Base-by-base conservation (phyloP, 2,329 filamentous ascomycete genomes). In the Trichoderma koningii region DNA sequence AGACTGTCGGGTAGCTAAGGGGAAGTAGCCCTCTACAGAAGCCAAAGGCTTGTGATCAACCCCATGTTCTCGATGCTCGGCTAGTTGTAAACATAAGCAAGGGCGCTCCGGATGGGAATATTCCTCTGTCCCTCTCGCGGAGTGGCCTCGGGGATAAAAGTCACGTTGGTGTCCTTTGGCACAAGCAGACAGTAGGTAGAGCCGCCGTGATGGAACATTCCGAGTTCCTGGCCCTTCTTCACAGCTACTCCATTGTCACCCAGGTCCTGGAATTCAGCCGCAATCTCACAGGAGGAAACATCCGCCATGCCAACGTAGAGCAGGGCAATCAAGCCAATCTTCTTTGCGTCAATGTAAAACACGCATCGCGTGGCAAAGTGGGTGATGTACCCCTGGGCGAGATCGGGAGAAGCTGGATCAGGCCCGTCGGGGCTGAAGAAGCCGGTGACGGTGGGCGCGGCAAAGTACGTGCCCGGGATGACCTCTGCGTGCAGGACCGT, bases 191-290 rank as follows among this genome's bases (percentile, higher is more conserved):
- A 89, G 70, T 89, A 84, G 0, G 84, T 85, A 5, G 83, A 86
- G 1, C 89, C 89, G 21, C 89, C 89, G 71, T 87, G 90, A 71
- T 91, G 89, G 76, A 91, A 91, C 87, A 89, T 91, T 41, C 88
- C 89, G 28, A 87, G 78, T 76, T 90, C 77, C 15, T 91, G 85
- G 7, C 89, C 89, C 77, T 91, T 91, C 4, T 55, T 3, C 15
- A 63, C 50, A 1, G n/a, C 12, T 3, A 0, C 5, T 34, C 28
- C 50, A 1, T 21, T 30, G 3, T 34, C 28, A 4, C 1, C 70
- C 63, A 1, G 1, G 3, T 34, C 59, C 50, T 9, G 12, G 7
- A 10, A 71, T 23, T 59, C 68, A 1, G 59, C 21, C 48, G 77
- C 76, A 19, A 91, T 74, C 63, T 82, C 81, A 71, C 88, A 90